A percentile compares a stretch with the other conserved stretches of the same genome.
These are phyloP conservation scores for Termitomyces sp. DNA, from an alignment of 768 basidiomycete species.

Conservation along the genomic window DNA sequence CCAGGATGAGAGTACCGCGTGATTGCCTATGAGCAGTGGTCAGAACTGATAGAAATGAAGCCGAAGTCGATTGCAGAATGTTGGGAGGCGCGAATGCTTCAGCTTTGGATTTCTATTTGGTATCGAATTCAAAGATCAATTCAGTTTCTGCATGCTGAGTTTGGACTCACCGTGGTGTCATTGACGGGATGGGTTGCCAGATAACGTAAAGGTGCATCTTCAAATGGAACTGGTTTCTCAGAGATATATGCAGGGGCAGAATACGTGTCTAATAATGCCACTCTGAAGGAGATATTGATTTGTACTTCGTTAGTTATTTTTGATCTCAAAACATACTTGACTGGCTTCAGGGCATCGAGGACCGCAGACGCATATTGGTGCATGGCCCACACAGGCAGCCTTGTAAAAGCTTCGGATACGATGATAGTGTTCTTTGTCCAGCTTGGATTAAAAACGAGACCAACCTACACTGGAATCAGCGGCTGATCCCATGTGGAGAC, in stretches of 20 bases:
- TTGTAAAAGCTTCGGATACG: constrained; percentile 44
- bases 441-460: constrained; percentile 40
- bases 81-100: constrained; percentile 50
- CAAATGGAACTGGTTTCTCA: constrained; percentile 23
- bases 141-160: not conserved
- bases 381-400: constrained; percentile 47
- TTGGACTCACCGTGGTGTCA: constrained; percentile 16
- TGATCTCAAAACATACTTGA: constrained; percentile 26
- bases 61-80: constrained; percentile 47
- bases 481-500: not conserved
- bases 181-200: constrained; percentile 27
- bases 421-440: constrained; percentile 44
- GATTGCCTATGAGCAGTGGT: constrained; percentile 10
- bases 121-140: not conserved
- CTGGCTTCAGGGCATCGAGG: constrained; percentile 38
- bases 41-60: constrained; percentile 43
- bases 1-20: constrained; percentile 33
- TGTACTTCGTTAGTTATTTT: not conserved
- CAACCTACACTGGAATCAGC: constrained; percentile 31
- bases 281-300: constrained; percentile 22
- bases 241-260: constrained; percentile 43
- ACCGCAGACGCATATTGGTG: constrained; percentile 39
- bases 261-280: constrained; percentile 50
- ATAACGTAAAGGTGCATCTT: constrained; percentile 49
- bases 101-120: constrained; percentile 27